phyloP scores from a whole-genome alignment of 495 filamentous ascomycete genomes.

The Aspergillus coremiiformis region DNA sequence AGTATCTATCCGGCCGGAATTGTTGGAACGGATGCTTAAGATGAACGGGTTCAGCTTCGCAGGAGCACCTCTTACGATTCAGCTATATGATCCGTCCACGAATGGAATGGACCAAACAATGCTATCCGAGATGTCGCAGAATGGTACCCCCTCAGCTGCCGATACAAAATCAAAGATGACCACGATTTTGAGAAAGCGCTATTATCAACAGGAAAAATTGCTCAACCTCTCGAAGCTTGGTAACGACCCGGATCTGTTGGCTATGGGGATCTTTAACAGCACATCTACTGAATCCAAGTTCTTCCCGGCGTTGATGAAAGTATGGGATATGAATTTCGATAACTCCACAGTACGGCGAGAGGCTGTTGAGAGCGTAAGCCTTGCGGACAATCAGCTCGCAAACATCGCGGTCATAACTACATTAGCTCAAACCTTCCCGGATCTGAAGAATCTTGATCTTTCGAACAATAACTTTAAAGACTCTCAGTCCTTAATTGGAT shows the following conservation, averaged over 20 bases:
- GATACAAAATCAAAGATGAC: slow-evolving; percentile 41
- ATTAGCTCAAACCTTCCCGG: slow-evolving; percentile 68
- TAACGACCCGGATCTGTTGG: slow-evolving; percentile 55
- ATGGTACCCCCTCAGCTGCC: slow-evolving; percentile 29
- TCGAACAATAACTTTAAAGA: slow-evolving; percentile 68
- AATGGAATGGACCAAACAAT: slow-evolving; percentile 21
- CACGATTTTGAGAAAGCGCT: slow-evolving; percentile 63
- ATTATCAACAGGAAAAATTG: slow-evolving; percentile 59
- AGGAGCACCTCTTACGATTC: slow-evolving; percentile 50
- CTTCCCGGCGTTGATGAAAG: slow-evolving; percentile 79
- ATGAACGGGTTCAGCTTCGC: slow-evolving; percentile 61
- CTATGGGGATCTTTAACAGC: slow-evolving; percentile 68
- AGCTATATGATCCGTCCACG: slow-evolving; percentile 25
- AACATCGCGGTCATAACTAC: slow-evolving; percentile 61
- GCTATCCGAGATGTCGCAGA: slow-evolving; percentile 11
- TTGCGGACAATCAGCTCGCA: slow-evolving; percentile 67
- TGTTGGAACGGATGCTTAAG: slow-evolving; percentile 51
- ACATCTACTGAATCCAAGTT: slow-evolving; percentile 72
- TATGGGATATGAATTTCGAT: slow-evolving; percentile 66
- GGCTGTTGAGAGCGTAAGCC: slow-evolving; percentile 65
- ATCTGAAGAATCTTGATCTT: slow-evolving; percentile 76
- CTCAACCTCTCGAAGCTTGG: slow-evolving; percentile 72
- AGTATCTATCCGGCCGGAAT: slow-evolving; percentile 56
- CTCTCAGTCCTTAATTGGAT: slow-evolving; percentile 50
- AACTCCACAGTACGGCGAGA: slow-evolving; percentile 57